Evolutionary conservation across 805 yeast species (phyloP), one percentile per base, ranked within the genome.

Genomic region (Candida saitoana): DNA sequence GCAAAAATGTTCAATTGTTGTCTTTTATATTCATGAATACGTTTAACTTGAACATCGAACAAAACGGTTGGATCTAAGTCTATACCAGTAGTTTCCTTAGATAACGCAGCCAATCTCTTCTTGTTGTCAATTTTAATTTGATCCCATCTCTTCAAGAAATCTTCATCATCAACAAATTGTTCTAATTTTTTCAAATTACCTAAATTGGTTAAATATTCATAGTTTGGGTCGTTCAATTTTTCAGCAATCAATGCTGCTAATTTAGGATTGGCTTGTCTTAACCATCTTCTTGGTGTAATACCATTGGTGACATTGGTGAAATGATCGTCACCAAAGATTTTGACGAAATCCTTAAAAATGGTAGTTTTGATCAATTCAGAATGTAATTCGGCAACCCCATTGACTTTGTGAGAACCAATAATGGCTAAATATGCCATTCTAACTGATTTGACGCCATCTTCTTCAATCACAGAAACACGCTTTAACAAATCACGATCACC

Each of bases 241-340:
- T 79, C 74, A 34, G 86, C 74, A 57, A 90, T 90, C 51, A 89
- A 73, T n/a, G 65, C 69, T 14, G 93, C 76, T 53, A 89, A 72
- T 50, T 71, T 73, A 8, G 97, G 96, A 63, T 89, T 90, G 39
- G 96, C 96, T 68, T 89, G 96, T 60, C 80, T 82, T 59, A 89
- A 76, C 97, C 97, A 89, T 68, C 97, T 82, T 74, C 97, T 81
- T 53, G 96, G 96, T 2, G 97, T 89, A 58, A 89, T 81, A 68
- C 97, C 97, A 63, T 89, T 89, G 38, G 97, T 89, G 47, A 89
- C 96, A 56, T 89, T 89, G 40, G 87, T 86, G 65, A 89, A 89
- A 65, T 85, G 87, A 48, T 86, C 87, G 17, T 73, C 56, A 38
- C 97, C 97, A 54, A 78, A 89, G 29, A 89, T 74, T 47, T 74